phyloP scores from a whole-genome alignment of 306 rosid genomes.

The Vachellia pachyceras region DNA sequence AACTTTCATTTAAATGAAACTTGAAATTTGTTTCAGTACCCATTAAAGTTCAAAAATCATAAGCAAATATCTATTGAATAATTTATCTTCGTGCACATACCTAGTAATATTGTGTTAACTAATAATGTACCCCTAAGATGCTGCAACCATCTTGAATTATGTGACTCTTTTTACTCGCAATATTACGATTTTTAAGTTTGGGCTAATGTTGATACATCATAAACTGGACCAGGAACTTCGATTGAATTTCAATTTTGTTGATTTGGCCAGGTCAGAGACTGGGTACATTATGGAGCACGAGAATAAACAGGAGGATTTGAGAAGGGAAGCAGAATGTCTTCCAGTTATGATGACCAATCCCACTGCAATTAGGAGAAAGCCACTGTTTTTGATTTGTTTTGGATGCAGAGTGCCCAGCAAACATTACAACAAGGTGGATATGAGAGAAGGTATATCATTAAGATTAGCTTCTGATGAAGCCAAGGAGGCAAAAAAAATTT shows the following conservation, averaged over 20 bases:
- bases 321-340: neutral
- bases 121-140: neutral
- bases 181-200: neutral
- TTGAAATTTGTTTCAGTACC: neutral
- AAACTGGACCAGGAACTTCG: neutral
- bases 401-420: neutral
- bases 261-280: neutral
- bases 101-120: neutral
- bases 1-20: constrained; percentile 9
- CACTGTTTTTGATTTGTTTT: neutral
- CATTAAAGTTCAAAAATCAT: neutral
- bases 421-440: neutral
- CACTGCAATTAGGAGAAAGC: neutral
- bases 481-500: neutral
- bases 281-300: constrained; percentile 5
- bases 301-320: neutral
- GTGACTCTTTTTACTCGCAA: neutral
- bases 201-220: neutral
- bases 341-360: neutral
- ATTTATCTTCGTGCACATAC: neutral
- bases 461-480: neutral
- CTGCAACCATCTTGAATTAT: neutral
- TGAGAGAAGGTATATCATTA: neutral
- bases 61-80: neutral
- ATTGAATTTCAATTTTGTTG: neutral